Base-by-base conservation (phyloP, 1,139 yeast genomes). In the Hansenula anomala region DNA sequence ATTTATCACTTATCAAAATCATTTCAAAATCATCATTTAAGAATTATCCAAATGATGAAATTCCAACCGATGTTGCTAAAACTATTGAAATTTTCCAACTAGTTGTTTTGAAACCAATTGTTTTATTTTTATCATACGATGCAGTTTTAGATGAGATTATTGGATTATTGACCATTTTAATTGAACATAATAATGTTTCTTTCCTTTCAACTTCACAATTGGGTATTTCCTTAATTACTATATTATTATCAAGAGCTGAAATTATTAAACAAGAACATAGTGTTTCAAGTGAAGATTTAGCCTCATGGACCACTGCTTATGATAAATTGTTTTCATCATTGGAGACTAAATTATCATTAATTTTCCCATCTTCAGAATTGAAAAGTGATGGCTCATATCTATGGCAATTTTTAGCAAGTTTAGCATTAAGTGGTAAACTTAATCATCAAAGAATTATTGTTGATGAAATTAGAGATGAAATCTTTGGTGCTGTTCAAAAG, bases 331-430 rank as follows among this genome's bases (percentile, higher is more conserved):
- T 92, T 65, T 78, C 84, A 22, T 70, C 83, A 6, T 68, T 90
- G 47, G 95, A 88, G 61, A 87, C 90, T 18, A 80, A 88, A 59
- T 72, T 92, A 42, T 71, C 83, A 3, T 70, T 79, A 22, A 77
- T 90, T 39, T 90, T 92, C 82, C 97, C 97, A 38, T 89, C 92
- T 36, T 67, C 64, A n/a, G 65, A 44, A 36, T n/a, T 32, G 66
- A 67, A 63, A 38, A 71, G 76, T 44, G 96, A 87, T 56, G 90
- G 83, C 48, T 78, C 95, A 0, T 89, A 90, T 55, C 90, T 89
- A 36, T 92, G 98, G 98, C 97, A 92, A 66, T 90, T 92, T 58
- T 74, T 92, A 63, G 98, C 98, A 28, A 85, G 96, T 13, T 73
- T 92, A 45, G 94, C 97, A 0, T 71, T 92, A 47, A 94, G 96